Percentiles rank a stretch among this genome's conserved stretches.
phyloP scores from a whole-genome alignment of 2,329 filamentous ascomycete species.

The Didymella segeticola region DNA sequence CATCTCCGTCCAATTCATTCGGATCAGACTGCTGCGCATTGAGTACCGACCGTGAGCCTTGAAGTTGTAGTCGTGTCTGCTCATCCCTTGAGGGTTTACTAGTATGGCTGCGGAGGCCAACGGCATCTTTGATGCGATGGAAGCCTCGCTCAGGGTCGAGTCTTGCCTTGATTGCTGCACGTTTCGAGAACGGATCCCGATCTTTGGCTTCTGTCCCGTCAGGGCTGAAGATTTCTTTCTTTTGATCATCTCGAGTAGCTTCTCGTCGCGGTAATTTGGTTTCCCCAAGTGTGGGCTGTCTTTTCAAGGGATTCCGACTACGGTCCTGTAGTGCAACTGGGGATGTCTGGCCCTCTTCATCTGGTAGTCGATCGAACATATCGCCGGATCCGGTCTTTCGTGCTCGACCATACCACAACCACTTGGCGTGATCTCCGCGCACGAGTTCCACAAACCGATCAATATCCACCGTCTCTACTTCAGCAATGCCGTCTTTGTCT shows the following conservation, averaged over 20 bases:
- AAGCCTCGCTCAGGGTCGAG: conserved; percentile 83
- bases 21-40: conserved; percentile 18
- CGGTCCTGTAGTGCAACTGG: conserved; percentile 62
- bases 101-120: conserved; percentile 63
- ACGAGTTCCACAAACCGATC: conserved; percentile 81
- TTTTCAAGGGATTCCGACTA: conserved; percentile 56
- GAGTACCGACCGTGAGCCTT: conserved; percentile 25
- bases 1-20: conserved; percentile 18
- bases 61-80: conserved; percentile 31
- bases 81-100: conserved; percentile 49
- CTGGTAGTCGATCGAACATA: conserved; percentile 49
- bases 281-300: conserved; percentile 54
- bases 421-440: conserved; percentile 84
- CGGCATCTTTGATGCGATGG: conserved; percentile 83
- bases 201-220: conserved; percentile 53
- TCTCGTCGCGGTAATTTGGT: conserved; percentile 38
- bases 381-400: conserved; percentile 62
- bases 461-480: conserved; percentile 90
- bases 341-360: conserved; percentile 57
- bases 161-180: conserved; percentile 75
- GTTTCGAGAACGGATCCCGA: conserved; percentile 64
- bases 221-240: conserved; percentile 29
- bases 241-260: conserved; percentile 36
- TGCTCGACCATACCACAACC: conserved; percentile 93
- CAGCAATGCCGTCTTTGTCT: conserved; percentile 87